phyloP scores from a whole-genome alignment of 2,329 filamentous ascomycete genomes.

The Didymellaceae sp. region DNA sequence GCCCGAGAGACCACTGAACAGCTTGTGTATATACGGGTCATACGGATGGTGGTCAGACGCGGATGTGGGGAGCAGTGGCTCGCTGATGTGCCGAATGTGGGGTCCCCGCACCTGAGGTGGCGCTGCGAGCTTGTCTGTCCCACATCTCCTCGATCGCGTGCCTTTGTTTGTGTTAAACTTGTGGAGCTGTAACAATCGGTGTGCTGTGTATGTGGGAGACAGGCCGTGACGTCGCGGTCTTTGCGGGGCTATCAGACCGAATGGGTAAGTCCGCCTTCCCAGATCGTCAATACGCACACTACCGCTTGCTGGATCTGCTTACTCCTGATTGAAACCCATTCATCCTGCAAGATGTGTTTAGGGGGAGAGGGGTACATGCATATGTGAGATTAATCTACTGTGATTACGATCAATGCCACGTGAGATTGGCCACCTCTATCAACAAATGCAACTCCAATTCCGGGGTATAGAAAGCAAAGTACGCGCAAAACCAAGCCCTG shows the following conservation, averaged over 20 bases:
- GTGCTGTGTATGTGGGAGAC: neutral
- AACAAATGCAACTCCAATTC: neutral
- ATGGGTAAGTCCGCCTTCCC: too few species aligned
- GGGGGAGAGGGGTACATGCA: too few species aligned
- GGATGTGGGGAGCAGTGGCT: constrained; percentile 15
- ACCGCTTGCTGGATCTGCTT: too few species aligned
- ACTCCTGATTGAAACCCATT: too few species aligned
- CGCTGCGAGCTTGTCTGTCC: neutral
- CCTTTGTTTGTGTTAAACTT: neutral
- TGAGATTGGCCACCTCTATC: too few species aligned
- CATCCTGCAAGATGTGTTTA: too few species aligned
- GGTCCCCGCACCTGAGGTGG: constrained; percentile 27
- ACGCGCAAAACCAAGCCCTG: neutral
- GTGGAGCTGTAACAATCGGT: neutral
- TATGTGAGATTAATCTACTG: too few species aligned
- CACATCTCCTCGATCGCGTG: neutral
- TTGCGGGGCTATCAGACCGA: too few species aligned
- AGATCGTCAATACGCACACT: too few species aligned
- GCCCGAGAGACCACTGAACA: neutral
- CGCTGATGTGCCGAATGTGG: constrained; percentile 29
- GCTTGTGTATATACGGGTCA: neutral
- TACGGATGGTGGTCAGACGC: neutral
- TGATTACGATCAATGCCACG: too few species aligned
- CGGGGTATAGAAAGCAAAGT: neutral
- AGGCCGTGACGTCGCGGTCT: too few species aligned